Base-by-base conservation (phyloP, 352 stramenopile species). In the Pythium diclinum region DNA sequence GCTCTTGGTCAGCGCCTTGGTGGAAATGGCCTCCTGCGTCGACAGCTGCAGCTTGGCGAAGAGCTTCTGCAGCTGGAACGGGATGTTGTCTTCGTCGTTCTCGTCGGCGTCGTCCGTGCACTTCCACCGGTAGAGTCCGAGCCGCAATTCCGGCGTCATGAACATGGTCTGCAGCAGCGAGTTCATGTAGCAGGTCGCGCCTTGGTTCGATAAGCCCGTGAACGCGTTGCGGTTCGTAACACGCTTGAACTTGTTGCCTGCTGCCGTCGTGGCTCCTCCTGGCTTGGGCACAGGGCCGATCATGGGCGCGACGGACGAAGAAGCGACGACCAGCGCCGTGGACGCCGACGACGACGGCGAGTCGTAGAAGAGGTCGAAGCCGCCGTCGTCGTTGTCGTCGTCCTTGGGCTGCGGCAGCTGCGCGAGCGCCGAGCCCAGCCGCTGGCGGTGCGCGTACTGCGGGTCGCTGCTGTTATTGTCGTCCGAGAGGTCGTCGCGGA, bases 131-230 rank as follows among this genome's bases (percentile, higher is more conserved):
- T 96, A 94, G 65, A 95, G 71, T 55, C 88, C 78, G 54, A 89
- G 78, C 8, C 91, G 84, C 65, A 97, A 88, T 61, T 94, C 88
- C 1, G 81, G 83, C 33, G 93, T 94, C 83, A 96, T 94, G 65
- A 88, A 97, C 75, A 97, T 89, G 63, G 84, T 95, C 77, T 97
- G 91, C 44, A 97, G 76, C 47, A 97, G 67, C 49, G 82, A 95
- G 72, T 97, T 97, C 87, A 97, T 96, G 76, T 97, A 97, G 73
- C 91, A 97, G n/a, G 89, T 97, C 14, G 88, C 89, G 21, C 88
- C 91, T 59, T 97, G 90, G 67, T 97, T 97, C 19, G 79, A 92
- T 2, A 97, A 72, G 0, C 90, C 90, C 40, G 82, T 91, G 69
- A 87, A 94, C 33, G 60, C 62, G 53, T 85, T 91, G 32, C 68